phyloP scores from a whole-genome alignment of 345 rosid genomes.

The Populus simonii region DNA sequence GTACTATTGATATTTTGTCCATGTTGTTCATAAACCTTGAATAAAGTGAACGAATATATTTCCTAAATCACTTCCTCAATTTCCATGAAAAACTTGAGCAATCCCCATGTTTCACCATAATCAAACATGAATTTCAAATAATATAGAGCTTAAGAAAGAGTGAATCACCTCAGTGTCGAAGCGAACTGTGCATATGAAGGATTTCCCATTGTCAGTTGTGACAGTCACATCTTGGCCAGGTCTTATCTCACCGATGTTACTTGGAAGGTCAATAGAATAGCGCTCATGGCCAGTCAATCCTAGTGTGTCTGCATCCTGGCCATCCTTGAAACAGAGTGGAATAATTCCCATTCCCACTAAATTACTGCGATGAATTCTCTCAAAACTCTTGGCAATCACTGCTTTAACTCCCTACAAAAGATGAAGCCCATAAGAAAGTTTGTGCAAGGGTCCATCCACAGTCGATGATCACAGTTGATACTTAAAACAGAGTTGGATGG shows the following conservation, averaged over 20 bases:
- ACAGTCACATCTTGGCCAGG: conserved; percentile 97
- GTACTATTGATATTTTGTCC: no score
- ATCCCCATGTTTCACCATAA: no score
- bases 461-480: not conserved
- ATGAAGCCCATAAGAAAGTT: conserved; percentile 10
- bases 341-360: conserved; percentile 98
- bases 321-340: conserved; percentile 89
- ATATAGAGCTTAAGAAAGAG: not conserved
- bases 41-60: no score
- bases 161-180: conserved; percentile 88
- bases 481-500: not conserved
- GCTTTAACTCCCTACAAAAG: conserved; percentile 86
- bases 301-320: conserved; percentile 87
- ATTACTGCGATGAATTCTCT: conserved; percentile 96
- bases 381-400: conserved; percentile 94
- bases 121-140: not conserved
- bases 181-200: conserved; percentile 86
- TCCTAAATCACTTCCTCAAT: no score
- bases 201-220: conserved; percentile 74
- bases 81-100: no score
- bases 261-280: conserved; percentile 81
- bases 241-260: conserved; percentile 57
- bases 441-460: no score
- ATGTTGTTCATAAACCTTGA: no score
- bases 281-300: conserved; percentile 92